Percentiles rank a stretch among this genome's conserved stretches.
Evolutionary conservation across 2,329 filamentous ascomycete genomes (phyloP).

Genomic region (Immersiporthe knoxdaviesiana): DNA sequence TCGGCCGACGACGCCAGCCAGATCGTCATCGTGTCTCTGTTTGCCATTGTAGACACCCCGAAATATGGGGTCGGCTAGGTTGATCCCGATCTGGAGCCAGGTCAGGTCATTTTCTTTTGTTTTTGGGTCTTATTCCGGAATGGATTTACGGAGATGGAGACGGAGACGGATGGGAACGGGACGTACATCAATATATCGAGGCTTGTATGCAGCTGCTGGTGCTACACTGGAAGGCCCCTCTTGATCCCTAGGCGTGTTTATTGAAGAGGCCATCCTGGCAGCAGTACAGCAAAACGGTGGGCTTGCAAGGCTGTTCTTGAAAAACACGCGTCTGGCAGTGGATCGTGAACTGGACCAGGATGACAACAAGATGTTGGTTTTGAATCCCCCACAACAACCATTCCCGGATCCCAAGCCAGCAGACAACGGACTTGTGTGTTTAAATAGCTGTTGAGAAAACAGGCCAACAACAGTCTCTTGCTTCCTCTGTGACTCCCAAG

Average conservation of each 20-base stretch:
- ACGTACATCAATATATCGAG: constrained; percentile 66
- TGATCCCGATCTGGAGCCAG: constrained; percentile 77
- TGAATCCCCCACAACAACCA: constrained; percentile 14
- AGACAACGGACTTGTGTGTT: neutral
- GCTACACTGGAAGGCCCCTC: constrained; percentile 15
- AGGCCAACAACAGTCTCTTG: neutral
- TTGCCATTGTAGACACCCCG: constrained; percentile 82
- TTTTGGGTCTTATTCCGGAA: neutral
- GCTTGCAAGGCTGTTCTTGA: neutral
- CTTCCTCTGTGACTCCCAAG: constrained; percentile 3
- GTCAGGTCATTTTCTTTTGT: constrained; percentile 18
- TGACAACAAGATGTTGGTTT: constrained; percentile 16
- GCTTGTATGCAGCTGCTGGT: constrained; percentile 42
- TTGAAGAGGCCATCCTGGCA: constrained; percentile 31
- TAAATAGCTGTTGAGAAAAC: neutral
- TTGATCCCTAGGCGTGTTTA: constrained; percentile 14
- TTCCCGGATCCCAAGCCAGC: neutral
- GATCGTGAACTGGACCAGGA: constrained; percentile 12
- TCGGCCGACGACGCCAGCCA: constrained; percentile 75
- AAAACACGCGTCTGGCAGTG: constrained; percentile 4
- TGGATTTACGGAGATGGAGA: constrained; percentile 12
- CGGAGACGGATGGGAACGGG: neutral
- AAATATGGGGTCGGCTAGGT: constrained; percentile 91
- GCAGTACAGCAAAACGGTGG: neutral
- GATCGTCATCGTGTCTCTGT: constrained; percentile 72